Percentiles rank a stretch among this genome's conserved stretches.
Conservation (phyloP, 148 eudicot species). For the Bassia scoparia region DNA sequence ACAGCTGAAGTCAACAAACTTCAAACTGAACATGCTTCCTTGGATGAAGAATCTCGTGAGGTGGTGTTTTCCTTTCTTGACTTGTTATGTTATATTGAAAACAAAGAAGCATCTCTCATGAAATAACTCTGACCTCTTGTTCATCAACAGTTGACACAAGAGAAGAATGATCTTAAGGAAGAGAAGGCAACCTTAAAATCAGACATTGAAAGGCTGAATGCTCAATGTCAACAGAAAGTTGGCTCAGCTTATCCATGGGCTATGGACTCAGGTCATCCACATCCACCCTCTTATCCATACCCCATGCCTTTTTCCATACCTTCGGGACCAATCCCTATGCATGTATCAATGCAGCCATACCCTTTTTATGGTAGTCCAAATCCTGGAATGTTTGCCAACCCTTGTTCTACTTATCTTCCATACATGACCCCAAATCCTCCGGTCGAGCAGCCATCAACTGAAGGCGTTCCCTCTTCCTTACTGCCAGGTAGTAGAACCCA, state of each 20-base stretch:
- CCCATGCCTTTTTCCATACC: conserved; percentile 61
- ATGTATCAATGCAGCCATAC: conserved; percentile 70
- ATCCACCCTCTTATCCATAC: conserved; percentile 63
- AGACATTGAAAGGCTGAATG: conserved; percentile 67
- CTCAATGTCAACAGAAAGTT: conserved; percentile 62
- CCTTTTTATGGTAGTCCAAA: conserved; percentile 58
- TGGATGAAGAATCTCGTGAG: conserved; percentile 78
- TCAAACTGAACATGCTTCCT: conserved; percentile 63
- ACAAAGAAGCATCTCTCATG: not conserved
- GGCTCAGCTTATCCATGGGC: conserved; percentile 68
- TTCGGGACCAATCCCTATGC: conserved; percentile 47
- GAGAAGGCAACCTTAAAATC: conserved; percentile 75
- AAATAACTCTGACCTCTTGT: conserved; percentile 3
- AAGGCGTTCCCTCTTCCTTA: conserved; percentile 34
- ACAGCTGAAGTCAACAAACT: conserved; percentile 66
- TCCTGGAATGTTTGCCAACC: conserved; percentile 57
- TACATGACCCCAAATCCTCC: conserved; percentile 46
- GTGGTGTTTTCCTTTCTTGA: conserved; percentile 26
- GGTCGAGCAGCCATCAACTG: conserved; percentile 51
- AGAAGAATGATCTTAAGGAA: conserved; percentile 84
- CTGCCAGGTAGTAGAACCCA: conserved; percentile 43
- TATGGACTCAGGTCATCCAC: conserved; percentile 68
- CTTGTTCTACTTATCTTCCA: conserved; percentile 60
- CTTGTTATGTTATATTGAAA: not conserved
- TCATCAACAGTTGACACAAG: conserved; percentile 63